Conservation (phyloP, 1,284 basidiomycete species). For the Erythrobasidium hasegawianum region DNA sequence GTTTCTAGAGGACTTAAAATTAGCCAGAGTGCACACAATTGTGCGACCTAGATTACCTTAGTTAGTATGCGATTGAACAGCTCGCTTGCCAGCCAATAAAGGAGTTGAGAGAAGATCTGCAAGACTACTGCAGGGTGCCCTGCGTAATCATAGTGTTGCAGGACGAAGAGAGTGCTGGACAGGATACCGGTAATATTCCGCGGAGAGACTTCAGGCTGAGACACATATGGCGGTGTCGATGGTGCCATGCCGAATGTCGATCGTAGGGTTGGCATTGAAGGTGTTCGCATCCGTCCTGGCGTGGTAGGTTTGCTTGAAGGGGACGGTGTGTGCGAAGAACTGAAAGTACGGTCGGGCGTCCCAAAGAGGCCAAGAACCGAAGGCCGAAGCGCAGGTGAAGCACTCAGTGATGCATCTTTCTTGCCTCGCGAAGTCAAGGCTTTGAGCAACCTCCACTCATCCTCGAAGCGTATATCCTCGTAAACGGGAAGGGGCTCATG, state of each 20-base stretch:
- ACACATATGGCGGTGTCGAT: background rate
- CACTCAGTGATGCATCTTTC: conserved; percentile 37
- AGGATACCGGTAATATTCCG: conserved; percentile 72
- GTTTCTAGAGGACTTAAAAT: conserved; percentile 57
- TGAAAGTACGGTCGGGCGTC: conserved; percentile 12
- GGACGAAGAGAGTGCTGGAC: conserved; percentile 77
- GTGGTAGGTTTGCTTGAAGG: conserved; percentile 9
- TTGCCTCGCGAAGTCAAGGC: conserved; percentile 62
- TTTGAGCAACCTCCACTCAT: conserved; percentile 88
- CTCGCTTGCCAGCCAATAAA: conserved; percentile 81
- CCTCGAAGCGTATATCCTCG: conserved; percentile 83
- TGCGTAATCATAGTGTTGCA: conserved; percentile 85
- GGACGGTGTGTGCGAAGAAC: background rate
- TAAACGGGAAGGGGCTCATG: conserved; percentile 71
- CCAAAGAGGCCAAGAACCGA: conserved; percentile 33
- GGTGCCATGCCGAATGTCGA: background rate
- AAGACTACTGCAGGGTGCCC: conserved; percentile 68
- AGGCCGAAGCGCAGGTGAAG: conserved; percentile 10
- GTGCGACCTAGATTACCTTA: conserved; percentile 44
- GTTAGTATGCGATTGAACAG: conserved; percentile 90
- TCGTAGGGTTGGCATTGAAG: conserved; percentile 24
- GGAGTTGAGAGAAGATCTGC: conserved; percentile 90
- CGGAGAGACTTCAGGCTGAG: conserved; percentile 54
- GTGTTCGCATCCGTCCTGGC: conserved; percentile 31
- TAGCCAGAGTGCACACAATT: background rate